Base-by-base conservation (phyloP, 495 filamentous ascomycete species). In the Podospora pseudopauciseta region DNA sequence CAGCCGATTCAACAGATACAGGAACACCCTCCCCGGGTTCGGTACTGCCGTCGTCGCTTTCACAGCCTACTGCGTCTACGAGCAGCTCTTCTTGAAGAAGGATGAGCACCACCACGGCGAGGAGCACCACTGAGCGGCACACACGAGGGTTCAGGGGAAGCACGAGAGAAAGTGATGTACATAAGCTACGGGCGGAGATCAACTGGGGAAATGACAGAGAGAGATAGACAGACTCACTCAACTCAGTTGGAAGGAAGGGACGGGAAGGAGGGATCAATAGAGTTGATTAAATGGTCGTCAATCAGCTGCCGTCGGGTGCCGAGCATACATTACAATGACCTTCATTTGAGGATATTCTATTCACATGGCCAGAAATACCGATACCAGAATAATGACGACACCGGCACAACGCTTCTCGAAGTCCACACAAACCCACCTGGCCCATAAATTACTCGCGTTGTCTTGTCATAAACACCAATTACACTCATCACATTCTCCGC, bases 41-140 rank as follows among this genome's bases (percentile, higher is more conserved):
- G 96, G 95, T 59, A 95, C 92, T 69, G 95, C 93, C 5, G 90
- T 89, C 9, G 94, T 94, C 59, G 93, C 93, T 13, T 99, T 99
- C 79, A 88, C 89, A 49, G 89, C 81, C 61, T 99, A 99, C 81
- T 91, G 93, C 80, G 86, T 84, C 53, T 96, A 92, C 77, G 95
- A 99, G 83, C 86, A 92, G 74, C 74, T 96, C 56, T 97, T 97
- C 77, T 69, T 96, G 66, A 87, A 49, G 39, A 49, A 91, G 69
- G 70, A 73, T 74, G 89, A 94, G 56, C 88, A 91, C 64, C 91
- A 94, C 73, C 84, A 89, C 71, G 85, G 76, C 68, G 83, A 87
- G 28, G 82, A 66, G 23, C 82, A 20, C n/a, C 61, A 63, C 56
- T 28, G 13, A 20, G 13, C 13, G 7, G n/a, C 11, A 58, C 3